A percentile compares a stretch with the other conserved stretches of the same genome.
Evolutionary conservation across 345 rosid species (phyloP).

Genomic region (Arabis alpina): DNA sequence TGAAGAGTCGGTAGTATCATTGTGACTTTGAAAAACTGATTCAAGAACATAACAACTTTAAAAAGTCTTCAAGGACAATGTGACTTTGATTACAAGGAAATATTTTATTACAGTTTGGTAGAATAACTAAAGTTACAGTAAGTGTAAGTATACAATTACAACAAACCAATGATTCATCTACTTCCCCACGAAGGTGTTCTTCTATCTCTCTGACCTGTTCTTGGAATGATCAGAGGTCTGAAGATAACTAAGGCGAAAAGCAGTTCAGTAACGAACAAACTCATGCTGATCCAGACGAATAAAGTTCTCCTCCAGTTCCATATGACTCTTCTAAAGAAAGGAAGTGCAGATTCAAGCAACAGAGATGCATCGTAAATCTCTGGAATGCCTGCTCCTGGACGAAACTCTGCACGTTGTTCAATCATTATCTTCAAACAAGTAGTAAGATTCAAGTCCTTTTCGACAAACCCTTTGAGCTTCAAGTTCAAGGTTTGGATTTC

Average conservation of each 20-base stretch:
- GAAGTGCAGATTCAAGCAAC: slow-evolving; percentile 59
- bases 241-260: slow-evolving; percentile 57
- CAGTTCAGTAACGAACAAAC: slow-evolving; percentile 50
- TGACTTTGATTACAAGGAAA: slow-evolving; percentile 2
- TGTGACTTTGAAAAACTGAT: background rate
- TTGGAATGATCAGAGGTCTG: slow-evolving; percentile 61
- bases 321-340: slow-evolving; percentile 61
- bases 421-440: slow-evolving; percentile 51
- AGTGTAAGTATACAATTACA: slow-evolving; percentile 8
- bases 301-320: slow-evolving; percentile 81
- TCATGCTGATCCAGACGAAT: slow-evolving; percentile 63
- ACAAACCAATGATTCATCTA: slow-evolving; percentile 22
- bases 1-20: background rate
- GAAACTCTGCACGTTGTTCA: slow-evolving; percentile 76
- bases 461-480: slow-evolving; percentile 61
- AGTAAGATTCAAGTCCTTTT: slow-evolving; percentile 55
- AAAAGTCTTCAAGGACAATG: background rate
- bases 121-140: slow-evolving; percentile 14
- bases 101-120: slow-evolving; percentile 14
- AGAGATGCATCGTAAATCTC: slow-evolving; percentile 76
- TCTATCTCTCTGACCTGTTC: slow-evolving; percentile 42
- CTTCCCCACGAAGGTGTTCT: slow-evolving; percentile 12
- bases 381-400: slow-evolving; percentile 73
- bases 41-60: too few relatives aligned
- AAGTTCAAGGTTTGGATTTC: slow-evolving; percentile 67